Base-by-base conservation (phyloP, 805 yeast genomes). In the Teunomyces funiuensis region DNA sequence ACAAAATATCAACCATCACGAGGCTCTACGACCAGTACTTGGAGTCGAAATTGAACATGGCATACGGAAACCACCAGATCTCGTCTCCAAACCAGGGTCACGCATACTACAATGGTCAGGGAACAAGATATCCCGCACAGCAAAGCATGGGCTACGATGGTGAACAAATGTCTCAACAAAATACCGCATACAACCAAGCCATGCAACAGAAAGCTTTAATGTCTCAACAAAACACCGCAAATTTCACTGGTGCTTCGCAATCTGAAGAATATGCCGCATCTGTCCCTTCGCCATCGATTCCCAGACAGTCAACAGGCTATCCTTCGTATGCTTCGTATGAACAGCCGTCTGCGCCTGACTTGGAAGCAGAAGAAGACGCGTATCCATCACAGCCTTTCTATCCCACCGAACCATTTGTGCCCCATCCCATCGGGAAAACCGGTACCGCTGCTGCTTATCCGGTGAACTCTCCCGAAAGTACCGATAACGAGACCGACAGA, bases 21-120 rank as follows among this genome's bases (percentile, higher is more conserved):
- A 75, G 84, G 46, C 68, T 84, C n/a, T 89, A 88, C 53, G 95
- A 88, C 58, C 77, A 76, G 45, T 73, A 85, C 37, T 68, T 88
- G 44, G 95, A 89, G 45, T 47, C 54, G n/a, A 66, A 67, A 45
- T 60, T 68, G 44, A 56, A 50, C 41, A 55, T 58, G 45, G 74
- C 72, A 1, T 69, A 66, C 50, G 61, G 63, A 5, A 57, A 50
- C 41, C 71, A 66, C 15, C 42, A 23, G 10, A 20, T 39, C 14
- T 27, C 41, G 11, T 13, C 18, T 5, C 28, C 25, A 26, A 25
- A 22, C 29, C n/a, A 11, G 11, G 14, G 13, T 10, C 38, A 25
- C 15, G 13, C 41, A 9, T 14, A 26, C 5, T 23, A 22, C 11
- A 9, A 36, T 14, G 10, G 5, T 13, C 38, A 36, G 20, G 16